These are phyloP conservation scores for Leishmania tarentolae DNA, from an alignment of 208 protist genomes.

Conservation along the genomic window DNA sequence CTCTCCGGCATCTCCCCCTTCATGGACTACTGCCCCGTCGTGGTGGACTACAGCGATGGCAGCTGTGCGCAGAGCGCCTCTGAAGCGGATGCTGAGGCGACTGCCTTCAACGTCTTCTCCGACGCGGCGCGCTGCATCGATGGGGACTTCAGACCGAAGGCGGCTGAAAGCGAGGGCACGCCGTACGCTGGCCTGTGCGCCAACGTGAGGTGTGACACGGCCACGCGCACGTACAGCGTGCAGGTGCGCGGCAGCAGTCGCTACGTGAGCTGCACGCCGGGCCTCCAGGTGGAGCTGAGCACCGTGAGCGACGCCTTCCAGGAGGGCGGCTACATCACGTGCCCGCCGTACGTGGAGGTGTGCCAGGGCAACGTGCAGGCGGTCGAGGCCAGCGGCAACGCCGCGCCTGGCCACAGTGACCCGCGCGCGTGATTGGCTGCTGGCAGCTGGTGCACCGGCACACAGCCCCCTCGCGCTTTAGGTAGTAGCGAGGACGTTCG, in stretches of 20 bases:
- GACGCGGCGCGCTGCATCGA: constrained; percentile 6
- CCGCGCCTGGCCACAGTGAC: neutral
- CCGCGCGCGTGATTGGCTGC: too few relatives aligned
- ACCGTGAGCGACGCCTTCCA: neutral
- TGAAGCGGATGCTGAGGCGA: neutral
- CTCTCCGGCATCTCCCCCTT: neutral
- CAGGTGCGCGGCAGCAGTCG: neutral
- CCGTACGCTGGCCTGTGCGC: constrained; percentile 3
- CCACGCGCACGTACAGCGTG: neutral
- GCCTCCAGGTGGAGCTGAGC: neutral
- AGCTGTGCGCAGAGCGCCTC: neutral
- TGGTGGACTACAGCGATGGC: neutral
- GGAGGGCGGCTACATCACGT: neutral
- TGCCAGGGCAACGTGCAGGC: neutral
- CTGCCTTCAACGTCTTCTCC: constrained; percentile 1
- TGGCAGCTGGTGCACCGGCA: too few relatives aligned
- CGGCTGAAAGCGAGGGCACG: too few relatives aligned
- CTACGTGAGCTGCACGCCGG: neutral
- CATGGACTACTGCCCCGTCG: neutral
- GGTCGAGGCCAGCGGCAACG: neutral
- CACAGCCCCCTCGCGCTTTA: too few relatives aligned
- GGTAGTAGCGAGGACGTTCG: too few relatives aligned
- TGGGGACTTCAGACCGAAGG: neutral
- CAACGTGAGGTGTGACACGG: constrained; percentile 4
- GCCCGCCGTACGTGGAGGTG: constrained; percentile 4